These are phyloP conservation scores for Morella rubra DNA, from an alignment of 306 rosid species.

Conservation along the genomic window DNA sequence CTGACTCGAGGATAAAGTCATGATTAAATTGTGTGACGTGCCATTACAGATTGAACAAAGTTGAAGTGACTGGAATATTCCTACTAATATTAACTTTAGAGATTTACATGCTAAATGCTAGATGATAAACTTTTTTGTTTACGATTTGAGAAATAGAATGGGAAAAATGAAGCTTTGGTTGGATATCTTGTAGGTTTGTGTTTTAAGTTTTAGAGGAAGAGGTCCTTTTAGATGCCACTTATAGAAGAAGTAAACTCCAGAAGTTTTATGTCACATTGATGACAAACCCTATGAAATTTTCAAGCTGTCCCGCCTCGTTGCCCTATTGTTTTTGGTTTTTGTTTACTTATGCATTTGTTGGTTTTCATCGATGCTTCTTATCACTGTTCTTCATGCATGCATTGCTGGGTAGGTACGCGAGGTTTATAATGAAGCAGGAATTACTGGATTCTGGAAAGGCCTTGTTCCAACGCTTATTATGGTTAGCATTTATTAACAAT, in stretches of 20 bases:
- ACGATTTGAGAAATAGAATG: background rate
- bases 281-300: background rate
- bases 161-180: background rate
- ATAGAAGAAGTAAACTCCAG: background rate
- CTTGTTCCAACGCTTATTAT: constrained; percentile 78
- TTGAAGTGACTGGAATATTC: background rate
- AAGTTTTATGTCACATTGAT: background rate
- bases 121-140: background rate
- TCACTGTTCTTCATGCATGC: constrained; percentile 24
- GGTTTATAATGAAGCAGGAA: constrained; percentile 64
- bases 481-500: constrained; percentile 45
- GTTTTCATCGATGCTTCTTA: constrained; percentile 4
- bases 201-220: background rate
- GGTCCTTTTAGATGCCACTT: background rate
- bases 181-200: background rate
- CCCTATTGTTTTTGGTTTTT: background rate
- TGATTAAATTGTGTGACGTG: background rate
- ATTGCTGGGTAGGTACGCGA: constrained; percentile 51
- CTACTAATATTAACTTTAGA: no score
- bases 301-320: background rate
- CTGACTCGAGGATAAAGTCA: background rate
- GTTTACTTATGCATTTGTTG: background rate
- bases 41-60: background rate
- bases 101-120: background rate
- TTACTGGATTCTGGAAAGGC: constrained; percentile 84